Evolutionary conservation across 2,329 filamentous ascomycete species (phyloP), one percentile per base, ranked within the genome.

Genomic region (Canariomyces notabilis): DNA sequence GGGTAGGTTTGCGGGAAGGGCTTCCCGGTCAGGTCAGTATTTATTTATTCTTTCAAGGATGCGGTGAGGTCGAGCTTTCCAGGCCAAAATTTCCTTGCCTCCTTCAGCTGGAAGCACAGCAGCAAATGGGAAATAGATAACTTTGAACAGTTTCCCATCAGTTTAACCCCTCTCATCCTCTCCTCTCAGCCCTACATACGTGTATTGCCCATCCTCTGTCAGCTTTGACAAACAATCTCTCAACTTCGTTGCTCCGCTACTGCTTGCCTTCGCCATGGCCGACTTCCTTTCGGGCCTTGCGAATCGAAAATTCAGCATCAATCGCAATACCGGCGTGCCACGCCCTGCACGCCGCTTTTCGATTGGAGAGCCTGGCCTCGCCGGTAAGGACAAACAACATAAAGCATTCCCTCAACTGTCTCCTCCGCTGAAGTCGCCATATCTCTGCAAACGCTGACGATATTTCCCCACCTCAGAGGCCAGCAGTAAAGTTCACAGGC

Each of bases 401-500:
- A 16, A n/a, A 42, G 11, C 33, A 34, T n/a, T 6, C 26, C 14
- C 21, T 9, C 9, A 8, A n/a, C n/a, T n/a, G n/a, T 23, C 11
- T 32, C 51, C 42, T 38, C 44, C 40, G 35, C 49, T 53, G 40
- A n/a, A n/a, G n/a, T n/a, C n/a, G 52, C 52, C 36, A 37, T 31
- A 5, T n/a, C 16, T 29, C 4, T 4, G 6, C 5, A 19, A n/a
- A n/a, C n/a, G 1, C 11, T 29, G 21, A 36, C 21, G 4, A 16
- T 26, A 3, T 32, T 26, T 29, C 15, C n/a, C 18, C 29, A 32
- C 42, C 32, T 21, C 64, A 94, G 89, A 95, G 72, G 76, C 82
- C 56, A 81, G 78, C 61, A 95, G 89, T 60, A 85, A 86, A 65
- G 85, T 89, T 62, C 90, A 96, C 68, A 80, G 85, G 53, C 86